A percentile compares a stretch with the other conserved stretches of the same genome.
Conservation (phyloP, 2,329 filamentous ascomycete genomes). For the Pleomassaria siparia region DNA sequence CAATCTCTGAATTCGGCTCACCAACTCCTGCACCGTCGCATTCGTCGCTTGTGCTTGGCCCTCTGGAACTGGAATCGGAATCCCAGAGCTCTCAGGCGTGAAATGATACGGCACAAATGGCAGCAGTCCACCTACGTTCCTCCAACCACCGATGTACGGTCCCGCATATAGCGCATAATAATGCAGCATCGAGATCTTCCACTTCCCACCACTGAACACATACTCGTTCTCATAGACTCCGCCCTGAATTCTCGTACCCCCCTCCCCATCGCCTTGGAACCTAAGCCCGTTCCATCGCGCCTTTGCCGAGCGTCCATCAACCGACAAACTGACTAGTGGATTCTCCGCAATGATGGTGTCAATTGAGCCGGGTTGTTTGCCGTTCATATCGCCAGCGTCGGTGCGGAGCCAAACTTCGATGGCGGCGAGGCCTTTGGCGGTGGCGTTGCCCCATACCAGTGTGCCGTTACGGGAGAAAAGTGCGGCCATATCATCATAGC, state of each 20-base stretch:
- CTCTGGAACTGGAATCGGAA: slow-evolving; percentile 17
- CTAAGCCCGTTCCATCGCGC: slow-evolving; percentile 27
- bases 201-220: slow-evolving; percentile 9
- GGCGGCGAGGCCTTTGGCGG: slow-evolving; percentile 9
- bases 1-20: slow-evolving; percentile 16
- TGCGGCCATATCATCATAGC: slow-evolving; percentile 11
- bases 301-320: slow-evolving; percentile 20
- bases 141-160: slow-evolving; percentile 21
- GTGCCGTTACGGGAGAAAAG: slow-evolving; percentile 22
- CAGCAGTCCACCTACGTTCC: slow-evolving; percentile 19
- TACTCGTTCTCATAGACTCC: slow-evolving; percentile 30
- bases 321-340: slow-evolving; percentile 21
- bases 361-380: slow-evolving; percentile 17
- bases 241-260: slow-evolving; percentile 21
- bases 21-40: slow-evolving; percentile 14
- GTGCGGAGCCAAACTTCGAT: slow-evolving; percentile 19
- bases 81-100: slow-evolving; percentile 20
- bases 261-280: slow-evolving; percentile 23
- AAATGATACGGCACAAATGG: slow-evolving; percentile 27
- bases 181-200: slow-evolving; percentile 20
- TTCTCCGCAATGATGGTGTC: slow-evolving; percentile 24
- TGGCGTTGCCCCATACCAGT: slow-evolving; percentile 21
- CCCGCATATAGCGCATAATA: slow-evolving; percentile 27
- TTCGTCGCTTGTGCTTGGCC: slow-evolving; percentile 12
- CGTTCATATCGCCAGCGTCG: slow-evolving; percentile 22